Evolutionary conservation across 164 flowering plant species (phyloP).

Genomic region (Berberis vulgaris): DNA sequence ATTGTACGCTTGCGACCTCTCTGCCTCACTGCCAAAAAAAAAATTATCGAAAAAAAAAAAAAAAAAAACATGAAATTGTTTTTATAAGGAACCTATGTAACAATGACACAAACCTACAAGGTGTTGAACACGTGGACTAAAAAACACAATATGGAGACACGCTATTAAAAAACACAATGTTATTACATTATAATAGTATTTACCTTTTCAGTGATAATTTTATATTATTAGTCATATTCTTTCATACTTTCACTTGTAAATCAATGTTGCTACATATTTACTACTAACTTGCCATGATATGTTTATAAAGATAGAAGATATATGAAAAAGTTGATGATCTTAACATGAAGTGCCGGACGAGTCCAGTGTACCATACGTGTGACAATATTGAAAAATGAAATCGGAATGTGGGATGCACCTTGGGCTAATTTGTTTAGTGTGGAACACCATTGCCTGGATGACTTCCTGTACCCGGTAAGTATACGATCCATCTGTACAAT

Average conservation of each 20-base stretch:
- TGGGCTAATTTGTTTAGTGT: constrained; percentile 85
- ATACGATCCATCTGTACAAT: constrained; percentile 67
- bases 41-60: neutral
- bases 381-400: neutral
- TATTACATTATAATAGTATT: neutral
- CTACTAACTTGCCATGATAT: neutral
- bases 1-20: constrained; percentile 87
- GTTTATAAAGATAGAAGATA: neutral
- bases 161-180: neutral
- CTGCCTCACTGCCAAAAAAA: constrained; percentile 47
- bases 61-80: neutral
- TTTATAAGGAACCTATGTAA: neutral
- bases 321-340: too few relatives aligned
- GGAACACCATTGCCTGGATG: constrained; percentile 93
- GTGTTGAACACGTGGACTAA: neutral
- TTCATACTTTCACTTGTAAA: neutral
- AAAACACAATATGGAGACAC: neutral
- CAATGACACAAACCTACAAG: too few relatives aligned
- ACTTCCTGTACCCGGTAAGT: constrained; percentile 74
- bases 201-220: neutral
- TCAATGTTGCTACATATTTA: too few relatives aligned
- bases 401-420: constrained; percentile 31
- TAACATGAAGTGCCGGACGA: neutral
- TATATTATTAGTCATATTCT: neutral
- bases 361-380: neutral